These are phyloP conservation scores for Penicillium janthinellum DNA, from an alignment of 2,329 filamentous ascomycete species.

Conservation along the genomic window DNA sequence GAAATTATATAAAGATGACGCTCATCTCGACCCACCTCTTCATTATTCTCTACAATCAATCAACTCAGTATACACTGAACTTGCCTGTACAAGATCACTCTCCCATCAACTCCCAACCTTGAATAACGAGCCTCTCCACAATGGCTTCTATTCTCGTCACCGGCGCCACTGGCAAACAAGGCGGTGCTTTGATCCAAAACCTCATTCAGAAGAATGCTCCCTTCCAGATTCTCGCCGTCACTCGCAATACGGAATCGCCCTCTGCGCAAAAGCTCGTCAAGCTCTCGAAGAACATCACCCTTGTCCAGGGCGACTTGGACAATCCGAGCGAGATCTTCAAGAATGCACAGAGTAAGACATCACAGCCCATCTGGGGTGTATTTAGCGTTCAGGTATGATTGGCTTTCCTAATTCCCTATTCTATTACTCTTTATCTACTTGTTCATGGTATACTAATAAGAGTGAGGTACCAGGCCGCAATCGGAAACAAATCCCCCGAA, in stretches of 20 bases:
- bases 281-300: conserved; percentile 51
- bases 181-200: conserved; percentile 37
- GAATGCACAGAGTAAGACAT: conserved; percentile 41
- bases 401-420: neutral
- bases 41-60: neutral
- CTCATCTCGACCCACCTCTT: neutral
- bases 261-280: conserved; percentile 53
- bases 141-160: conserved; percentile 13
- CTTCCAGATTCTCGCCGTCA: conserved; percentile 61
- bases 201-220: conserved; percentile 31
- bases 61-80: neutral
- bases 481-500: conserved; percentile 38
- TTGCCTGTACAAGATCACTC: no score
- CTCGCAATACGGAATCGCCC: conserved; percentile 56
- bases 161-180: conserved; percentile 37
- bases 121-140: neutral
- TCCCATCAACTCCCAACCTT: neutral
- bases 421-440: neutral
- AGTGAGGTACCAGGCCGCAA: neutral
- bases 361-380: conserved; percentile 57
- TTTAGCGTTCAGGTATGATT: conserved; percentile 60
- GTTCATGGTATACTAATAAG: neutral
- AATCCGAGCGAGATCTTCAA: conserved; percentile 55
- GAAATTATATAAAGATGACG: neutral
- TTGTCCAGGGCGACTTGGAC: conserved; percentile 62